Evolutionary conservation across 148 eudicot genomes (phyloP).

Genomic region (Spergularia bocconei): DNA sequence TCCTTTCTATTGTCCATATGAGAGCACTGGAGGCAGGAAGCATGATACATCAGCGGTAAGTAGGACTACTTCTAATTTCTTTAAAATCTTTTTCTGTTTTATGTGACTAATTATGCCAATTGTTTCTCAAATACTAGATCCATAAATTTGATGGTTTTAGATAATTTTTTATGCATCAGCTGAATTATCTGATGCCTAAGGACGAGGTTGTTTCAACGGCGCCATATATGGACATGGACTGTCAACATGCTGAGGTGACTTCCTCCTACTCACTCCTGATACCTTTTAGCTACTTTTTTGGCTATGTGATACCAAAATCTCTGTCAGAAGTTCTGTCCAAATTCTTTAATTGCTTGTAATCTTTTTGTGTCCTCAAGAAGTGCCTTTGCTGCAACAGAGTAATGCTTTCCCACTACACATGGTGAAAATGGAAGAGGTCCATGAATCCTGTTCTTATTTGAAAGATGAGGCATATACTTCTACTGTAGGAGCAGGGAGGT

Average conservation of each 20-base stretch:
- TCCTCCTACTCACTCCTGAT: background rate
- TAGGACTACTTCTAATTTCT: background rate
- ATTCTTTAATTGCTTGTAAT: background rate
- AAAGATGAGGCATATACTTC: slow-evolving; percentile 8
- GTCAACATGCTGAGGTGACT: slow-evolving; percentile 17
- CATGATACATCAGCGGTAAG: slow-evolving; percentile 13
- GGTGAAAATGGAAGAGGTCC: slow-evolving; percentile 2
- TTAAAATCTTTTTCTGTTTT: too few species aligned
- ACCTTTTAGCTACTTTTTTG: background rate
- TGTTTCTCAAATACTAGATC: too few species aligned
- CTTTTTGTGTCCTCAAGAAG: background rate
- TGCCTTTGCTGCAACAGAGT: slow-evolving; percentile 17
- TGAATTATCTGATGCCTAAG: slow-evolving; percentile 18
- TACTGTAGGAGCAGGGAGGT: background rate
- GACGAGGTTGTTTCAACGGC: slow-evolving; percentile 18
- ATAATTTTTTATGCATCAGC: background rate
- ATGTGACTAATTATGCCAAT: too few species aligned
- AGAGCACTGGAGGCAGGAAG: background rate
- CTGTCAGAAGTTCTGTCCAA: background rate
- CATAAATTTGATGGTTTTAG: background rate
- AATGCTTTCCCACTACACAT: slow-evolving; percentile 3
- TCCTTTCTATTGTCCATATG: slow-evolving; percentile 12
- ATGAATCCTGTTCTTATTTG: background rate
- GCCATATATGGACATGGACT: slow-evolving; percentile 19
- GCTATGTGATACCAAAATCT: background rate